Percentiles rank a stretch among this genome's conserved stretches.
These are phyloP conservation scores for Salix purpurea DNA, from an alignment of 345 rosid species.

Conservation along the genomic window DNA sequence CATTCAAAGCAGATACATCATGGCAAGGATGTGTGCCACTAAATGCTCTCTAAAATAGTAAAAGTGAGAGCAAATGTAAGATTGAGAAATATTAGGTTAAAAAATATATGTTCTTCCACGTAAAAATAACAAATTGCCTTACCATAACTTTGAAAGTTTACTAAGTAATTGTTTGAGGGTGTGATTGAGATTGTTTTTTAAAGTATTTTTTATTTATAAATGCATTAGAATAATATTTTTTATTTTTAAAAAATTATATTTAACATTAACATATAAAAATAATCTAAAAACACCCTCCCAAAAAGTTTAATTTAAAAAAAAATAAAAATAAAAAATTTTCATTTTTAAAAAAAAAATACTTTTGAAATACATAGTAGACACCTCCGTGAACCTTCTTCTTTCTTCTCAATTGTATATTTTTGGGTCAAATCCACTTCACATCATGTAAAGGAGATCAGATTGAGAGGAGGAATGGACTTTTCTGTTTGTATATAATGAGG, in stretches of 20 bases:
- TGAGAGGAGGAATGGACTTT: background rate
- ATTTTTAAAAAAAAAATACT: too few relatives aligned
- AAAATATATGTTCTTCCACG: background rate
- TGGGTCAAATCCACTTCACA: background rate
- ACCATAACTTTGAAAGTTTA: background rate
- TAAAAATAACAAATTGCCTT: background rate
- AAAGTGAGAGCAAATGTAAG: background rate
- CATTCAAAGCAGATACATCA: conserved; percentile 1
- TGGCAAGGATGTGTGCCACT: background rate
- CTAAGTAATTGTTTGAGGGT: too few relatives aligned
- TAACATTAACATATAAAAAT: too few relatives aligned
- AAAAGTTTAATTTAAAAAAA: too few relatives aligned
- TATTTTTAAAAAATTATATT: too few relatives aligned
- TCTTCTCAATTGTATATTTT: background rate
- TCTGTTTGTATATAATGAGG: background rate
- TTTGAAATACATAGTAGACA: too few relatives aligned
- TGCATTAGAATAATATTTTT: too few relatives aligned
- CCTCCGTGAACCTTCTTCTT: background rate
- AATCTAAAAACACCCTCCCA: too few relatives aligned
- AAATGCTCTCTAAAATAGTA: background rate
- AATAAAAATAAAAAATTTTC: too few relatives aligned
- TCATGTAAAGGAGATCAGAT: background rate
- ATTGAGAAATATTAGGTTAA: background rate
- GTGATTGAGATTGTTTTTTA: too few relatives aligned
- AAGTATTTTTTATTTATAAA: too few relatives aligned